These are phyloP conservation scores for Mycena olivaceomarginata DNA, from an alignment of 768 basidiomycete species.

Conservation along the genomic window DNA sequence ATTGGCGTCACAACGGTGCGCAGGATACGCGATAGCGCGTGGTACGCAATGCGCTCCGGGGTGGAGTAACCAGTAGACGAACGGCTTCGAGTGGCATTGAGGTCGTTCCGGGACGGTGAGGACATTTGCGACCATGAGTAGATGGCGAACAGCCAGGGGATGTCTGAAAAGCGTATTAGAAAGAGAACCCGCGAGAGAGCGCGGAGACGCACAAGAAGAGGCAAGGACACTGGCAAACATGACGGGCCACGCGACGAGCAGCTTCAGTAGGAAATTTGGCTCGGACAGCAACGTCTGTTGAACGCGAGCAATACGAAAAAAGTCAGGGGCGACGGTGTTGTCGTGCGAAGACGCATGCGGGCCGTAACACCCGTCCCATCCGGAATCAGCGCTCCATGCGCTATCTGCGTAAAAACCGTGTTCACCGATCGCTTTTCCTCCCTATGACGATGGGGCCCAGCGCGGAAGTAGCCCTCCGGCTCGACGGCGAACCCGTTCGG, in stretches of 20 bases:
- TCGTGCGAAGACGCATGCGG: constrained; percentile 69
- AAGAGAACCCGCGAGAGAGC: background rate
- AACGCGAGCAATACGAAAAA: constrained; percentile 60
- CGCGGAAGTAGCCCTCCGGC: constrained; percentile 64
- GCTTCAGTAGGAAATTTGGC: constrained; percentile 55
- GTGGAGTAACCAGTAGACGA: constrained; percentile 67
- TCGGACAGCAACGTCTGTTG: constrained; percentile 58
- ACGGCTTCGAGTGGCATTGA: constrained; percentile 63
- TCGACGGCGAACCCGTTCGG: constrained; percentile 67
- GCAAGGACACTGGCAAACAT: constrained; percentile 57
- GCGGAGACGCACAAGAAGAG: constrained; percentile 55
- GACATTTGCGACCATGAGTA: constrained; percentile 61
- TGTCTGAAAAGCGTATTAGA: constrained; percentile 48
- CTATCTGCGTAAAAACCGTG: constrained; percentile 65
- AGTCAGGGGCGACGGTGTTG: constrained; percentile 57
- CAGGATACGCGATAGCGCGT: constrained; percentile 61
- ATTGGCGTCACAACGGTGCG: constrained; percentile 60
- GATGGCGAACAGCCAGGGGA: constrained; percentile 65
- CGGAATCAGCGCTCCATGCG: constrained; percentile 62
- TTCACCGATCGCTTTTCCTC: constrained; percentile 61
- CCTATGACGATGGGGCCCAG: constrained; percentile 63
- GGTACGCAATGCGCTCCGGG: constrained; percentile 61
- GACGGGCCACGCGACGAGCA: constrained; percentile 63
- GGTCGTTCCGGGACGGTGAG: constrained; percentile 46
- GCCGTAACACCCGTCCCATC: constrained; percentile 64